These are phyloP conservation scores for Rhodotorula sphaerocarpa DNA, from an alignment of 768 basidiomycete species.

Conservation along the genomic window DNA sequence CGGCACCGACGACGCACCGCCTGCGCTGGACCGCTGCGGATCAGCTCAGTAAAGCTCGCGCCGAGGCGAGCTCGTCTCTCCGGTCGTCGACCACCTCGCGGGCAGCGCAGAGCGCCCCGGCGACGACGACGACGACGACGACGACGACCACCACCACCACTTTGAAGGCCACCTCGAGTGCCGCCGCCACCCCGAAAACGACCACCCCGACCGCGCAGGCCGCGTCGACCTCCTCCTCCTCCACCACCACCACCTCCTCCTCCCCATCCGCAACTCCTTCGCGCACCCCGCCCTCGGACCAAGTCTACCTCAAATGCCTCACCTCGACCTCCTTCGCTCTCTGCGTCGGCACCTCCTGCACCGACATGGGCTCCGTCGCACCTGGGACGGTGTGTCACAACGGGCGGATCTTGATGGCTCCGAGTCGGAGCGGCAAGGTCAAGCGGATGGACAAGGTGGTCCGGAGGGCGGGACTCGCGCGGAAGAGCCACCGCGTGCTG, in stretches of 20 bases:
- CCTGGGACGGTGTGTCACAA: conserved; percentile 20
- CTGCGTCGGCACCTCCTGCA: conserved; percentile 18
- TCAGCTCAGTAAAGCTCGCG: no score
- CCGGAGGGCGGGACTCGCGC: neutral
- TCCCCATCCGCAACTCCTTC: neutral
- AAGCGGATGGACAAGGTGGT: conserved; percentile 5
- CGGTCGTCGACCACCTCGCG: no score
- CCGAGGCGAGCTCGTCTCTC: no score
- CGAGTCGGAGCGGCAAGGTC: no score
- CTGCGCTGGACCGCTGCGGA: no score
- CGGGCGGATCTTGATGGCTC: conserved; percentile 13
- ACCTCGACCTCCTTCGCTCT: conserved; percentile 15
- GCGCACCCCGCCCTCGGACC: neutral
- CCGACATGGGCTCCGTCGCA: conserved; percentile 25
- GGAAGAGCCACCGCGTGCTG: no score
- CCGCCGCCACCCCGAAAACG: neutral
- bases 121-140: neutral
- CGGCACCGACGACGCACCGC: no score
- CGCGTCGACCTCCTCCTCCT: neutral
- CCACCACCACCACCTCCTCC: neutral
- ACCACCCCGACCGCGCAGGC: neutral
- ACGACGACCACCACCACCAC: neutral
- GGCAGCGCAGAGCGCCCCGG: no score
- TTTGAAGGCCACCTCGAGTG: neutral
- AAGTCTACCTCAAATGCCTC: conserved; percentile 9